A percentile compares a stretch with the other conserved stretches of the same genome.
Evolutionary conservation across 164 flowering plant genomes (phyloP).

Genomic region (Santalum album): DNA sequence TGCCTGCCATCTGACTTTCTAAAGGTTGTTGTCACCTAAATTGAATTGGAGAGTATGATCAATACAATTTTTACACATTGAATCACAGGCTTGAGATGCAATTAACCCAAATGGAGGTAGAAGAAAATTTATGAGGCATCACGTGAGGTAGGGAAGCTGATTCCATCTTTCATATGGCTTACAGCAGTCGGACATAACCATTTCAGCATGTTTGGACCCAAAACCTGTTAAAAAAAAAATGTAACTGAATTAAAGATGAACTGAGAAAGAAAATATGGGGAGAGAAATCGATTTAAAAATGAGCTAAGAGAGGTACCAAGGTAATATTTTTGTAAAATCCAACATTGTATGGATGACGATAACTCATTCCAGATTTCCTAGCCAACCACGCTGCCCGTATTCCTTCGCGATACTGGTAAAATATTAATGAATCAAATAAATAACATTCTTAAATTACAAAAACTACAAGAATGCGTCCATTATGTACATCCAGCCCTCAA

Average conservation of each 20-base stretch:
- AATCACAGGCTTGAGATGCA: neutral
- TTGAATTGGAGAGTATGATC: neutral
- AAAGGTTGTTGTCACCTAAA: conserved; percentile 18
- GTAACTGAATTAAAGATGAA: neutral
- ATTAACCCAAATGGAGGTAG: neutral
- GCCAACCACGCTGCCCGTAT: conserved; percentile 62
- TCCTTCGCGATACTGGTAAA: conserved; percentile 48
- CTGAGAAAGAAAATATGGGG: neutral
- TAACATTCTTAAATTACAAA: neutral
- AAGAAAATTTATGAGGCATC: conserved; percentile 17
- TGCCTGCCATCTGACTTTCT: neutral
- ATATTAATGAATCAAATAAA: neutral
- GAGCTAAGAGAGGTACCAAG: conserved; percentile 34
- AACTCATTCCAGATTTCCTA: conserved; percentile 63
- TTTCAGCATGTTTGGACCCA: conserved; percentile 63
- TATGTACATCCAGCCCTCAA: neutral
- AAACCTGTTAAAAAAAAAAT: conserved; percentile 26
- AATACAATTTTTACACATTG: neutral
- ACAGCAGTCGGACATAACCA: conserved; percentile 65
- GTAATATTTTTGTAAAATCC: conserved; percentile 40
- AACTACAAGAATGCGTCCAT: neutral
- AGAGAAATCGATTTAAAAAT: conserved; percentile 17
- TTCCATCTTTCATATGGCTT: conserved; percentile 60
- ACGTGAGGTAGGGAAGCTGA: conserved; percentile 38
- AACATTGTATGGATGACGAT: conserved; percentile 53